Evolutionary conservation across 1,284 basidiomycete genomes (phyloP).

Genomic region (Fomitiporia mediterranea): DNA sequence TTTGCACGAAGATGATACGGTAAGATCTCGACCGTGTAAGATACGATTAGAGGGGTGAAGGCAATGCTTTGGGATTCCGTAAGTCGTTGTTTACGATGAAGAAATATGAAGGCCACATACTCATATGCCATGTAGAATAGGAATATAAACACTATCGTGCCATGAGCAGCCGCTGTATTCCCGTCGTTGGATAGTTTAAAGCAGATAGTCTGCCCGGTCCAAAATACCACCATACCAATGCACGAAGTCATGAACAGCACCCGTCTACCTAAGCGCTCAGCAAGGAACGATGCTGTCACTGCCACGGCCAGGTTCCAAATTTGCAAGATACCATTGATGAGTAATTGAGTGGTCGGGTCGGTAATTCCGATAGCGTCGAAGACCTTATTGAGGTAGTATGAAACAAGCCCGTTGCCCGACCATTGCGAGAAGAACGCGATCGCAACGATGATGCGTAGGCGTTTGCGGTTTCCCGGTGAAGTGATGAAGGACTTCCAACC

Average conservation of each 20-base stretch:
- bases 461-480: constrained; percentile 50
- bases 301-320: constrained; percentile 27
- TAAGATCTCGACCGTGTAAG: constrained; percentile 55
- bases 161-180: constrained; percentile 35
- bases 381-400: constrained; percentile 30
- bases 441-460: constrained; percentile 51
- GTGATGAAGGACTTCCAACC: constrained; percentile 47
- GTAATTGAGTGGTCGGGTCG: constrained; percentile 46
- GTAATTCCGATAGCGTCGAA: constrained; percentile 44
- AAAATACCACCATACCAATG: constrained; percentile 39
- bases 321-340: constrained; percentile 61
- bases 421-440: constrained; percentile 63
- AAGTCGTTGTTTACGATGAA: not conserved
- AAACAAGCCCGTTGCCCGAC: constrained; percentile 59
- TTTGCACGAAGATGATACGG: constrained; percentile 56
- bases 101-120: constrained; percentile 24
- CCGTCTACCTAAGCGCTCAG: constrained; percentile 23
- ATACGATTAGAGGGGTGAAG: constrained; percentile 53
- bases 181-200: constrained; percentile 35
- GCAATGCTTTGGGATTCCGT: constrained; percentile 33
- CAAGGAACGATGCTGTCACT: constrained; percentile 23
- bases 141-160: constrained; percentile 48
- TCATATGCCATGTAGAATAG: constrained; percentile 41
- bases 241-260: constrained; percentile 21
- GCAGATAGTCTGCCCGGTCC: constrained; percentile 40